phyloP scores from a whole-genome alignment of 2,329 filamentous ascomycete genomes.

The Alternaria solani region DNA sequence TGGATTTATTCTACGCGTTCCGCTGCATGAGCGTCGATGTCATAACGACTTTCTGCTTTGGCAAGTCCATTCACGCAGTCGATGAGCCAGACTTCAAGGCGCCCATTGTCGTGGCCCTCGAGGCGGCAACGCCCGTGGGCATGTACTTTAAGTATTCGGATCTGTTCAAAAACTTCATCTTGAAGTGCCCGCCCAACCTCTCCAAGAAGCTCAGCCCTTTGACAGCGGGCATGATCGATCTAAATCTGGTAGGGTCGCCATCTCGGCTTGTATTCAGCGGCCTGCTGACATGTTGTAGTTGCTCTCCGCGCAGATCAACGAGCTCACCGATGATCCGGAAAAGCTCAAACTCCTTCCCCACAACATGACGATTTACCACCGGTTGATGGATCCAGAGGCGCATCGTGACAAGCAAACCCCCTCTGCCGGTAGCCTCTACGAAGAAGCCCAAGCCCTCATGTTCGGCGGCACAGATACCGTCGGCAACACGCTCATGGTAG shows the following conservation, averaged over 20 bases:
- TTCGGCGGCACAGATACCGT: constrained; percentile 59
- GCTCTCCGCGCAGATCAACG: constrained; percentile 43
- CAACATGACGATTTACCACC: constrained; percentile 51
- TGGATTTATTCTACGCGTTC: constrained; percentile 39
- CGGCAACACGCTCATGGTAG: constrained; percentile 54
- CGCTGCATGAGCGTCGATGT: constrained; percentile 34
- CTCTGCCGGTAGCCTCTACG: constrained; percentile 48
- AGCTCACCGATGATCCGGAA: constrained; percentile 41
- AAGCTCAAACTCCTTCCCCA: constrained; percentile 45
- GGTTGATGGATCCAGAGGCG: constrained; percentile 44
- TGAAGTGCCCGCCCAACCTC: constrained; percentile 49
- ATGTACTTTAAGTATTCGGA: constrained; percentile 54
- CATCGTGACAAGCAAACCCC: constrained; percentile 46
- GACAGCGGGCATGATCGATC: constrained; percentile 50
- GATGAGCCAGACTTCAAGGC: constrained; percentile 52
- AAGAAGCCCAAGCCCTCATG: constrained; percentile 57
- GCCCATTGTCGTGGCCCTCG: constrained; percentile 55
- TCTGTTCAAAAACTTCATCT: constrained; percentile 48
- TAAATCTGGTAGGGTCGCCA: constrained; percentile 37
- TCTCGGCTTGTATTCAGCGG: neutral
- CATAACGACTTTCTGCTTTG: constrained; percentile 53
- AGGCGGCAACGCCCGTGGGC: constrained; percentile 47
- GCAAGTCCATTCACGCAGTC: constrained; percentile 50
- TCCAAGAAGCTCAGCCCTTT: constrained; percentile 48
- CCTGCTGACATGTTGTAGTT: constrained; percentile 25